Conservation (phyloP, 495 filamentous ascomycete species). For the Gamarada debralockiae region DNA sequence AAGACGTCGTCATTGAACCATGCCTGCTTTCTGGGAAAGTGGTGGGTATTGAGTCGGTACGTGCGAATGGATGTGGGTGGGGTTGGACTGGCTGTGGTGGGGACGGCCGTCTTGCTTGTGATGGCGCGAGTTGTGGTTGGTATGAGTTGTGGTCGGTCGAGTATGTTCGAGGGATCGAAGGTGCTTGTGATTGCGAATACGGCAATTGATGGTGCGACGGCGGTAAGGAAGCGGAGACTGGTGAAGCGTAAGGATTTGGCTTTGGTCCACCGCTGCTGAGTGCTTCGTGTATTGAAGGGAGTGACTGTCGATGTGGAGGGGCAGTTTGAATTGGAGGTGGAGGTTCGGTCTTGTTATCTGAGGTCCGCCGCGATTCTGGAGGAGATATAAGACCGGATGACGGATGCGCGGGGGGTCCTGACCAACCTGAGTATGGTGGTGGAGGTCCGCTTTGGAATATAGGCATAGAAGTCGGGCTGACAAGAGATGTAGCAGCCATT, state of each 20-base stretch:
- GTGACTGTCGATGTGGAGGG: slow-evolving; percentile 20
- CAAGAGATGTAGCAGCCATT: slow-evolving; percentile 21
- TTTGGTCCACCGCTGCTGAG: slow-evolving; percentile 9
- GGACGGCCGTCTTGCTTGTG: slow-evolving; percentile 12
- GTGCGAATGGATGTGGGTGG: slow-evolving; percentile 13
- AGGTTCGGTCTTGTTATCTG: slow-evolving; percentile 19
- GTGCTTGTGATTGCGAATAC: slow-evolving; percentile 15
- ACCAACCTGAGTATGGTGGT: slow-evolving; percentile 46
- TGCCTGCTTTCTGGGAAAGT: slow-evolving; percentile 7
- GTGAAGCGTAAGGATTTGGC: slow-evolving; percentile 18
- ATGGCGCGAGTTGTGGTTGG: slow-evolving; percentile 13
- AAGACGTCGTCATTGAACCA: slow-evolving; percentile 9
- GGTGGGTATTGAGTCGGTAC: slow-evolving; percentile 12
- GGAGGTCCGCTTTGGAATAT: slow-evolving; percentile 56
- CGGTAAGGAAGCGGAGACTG: slow-evolving; percentile 14
- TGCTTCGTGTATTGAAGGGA: slow-evolving; percentile 28
- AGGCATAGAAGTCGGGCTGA: slow-evolving; percentile 47
- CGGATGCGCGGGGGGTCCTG: slow-evolving; percentile 32
- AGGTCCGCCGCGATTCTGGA: slow-evolving; percentile 25
- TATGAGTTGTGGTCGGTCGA: slow-evolving; percentile 17
- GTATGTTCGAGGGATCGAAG: slow-evolving; percentile 18
- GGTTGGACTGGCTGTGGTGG: slow-evolving; percentile 22
- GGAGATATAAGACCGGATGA: slow-evolving; percentile 31
- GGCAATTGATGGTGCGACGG: slow-evolving; percentile 15
- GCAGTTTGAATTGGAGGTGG: slow-evolving; percentile 19